Conservation (phyloP, 1,284 basidiomycete genomes). For the Phlebopus sp. region DNA sequence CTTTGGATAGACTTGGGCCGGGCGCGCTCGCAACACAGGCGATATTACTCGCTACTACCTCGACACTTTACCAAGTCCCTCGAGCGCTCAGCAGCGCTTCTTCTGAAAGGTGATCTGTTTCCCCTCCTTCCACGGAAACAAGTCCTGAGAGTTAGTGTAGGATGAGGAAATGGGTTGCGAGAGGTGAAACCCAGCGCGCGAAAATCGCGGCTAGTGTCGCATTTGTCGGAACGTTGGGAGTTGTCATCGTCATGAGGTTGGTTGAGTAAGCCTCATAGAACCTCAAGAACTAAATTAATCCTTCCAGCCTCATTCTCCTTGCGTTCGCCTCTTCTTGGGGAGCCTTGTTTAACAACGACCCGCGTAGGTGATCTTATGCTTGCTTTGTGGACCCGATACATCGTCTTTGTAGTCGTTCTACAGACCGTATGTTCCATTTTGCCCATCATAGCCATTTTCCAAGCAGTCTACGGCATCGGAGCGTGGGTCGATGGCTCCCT, state of each 20-base stretch:
- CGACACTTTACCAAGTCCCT: slow-evolving; percentile 24
- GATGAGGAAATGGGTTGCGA: slow-evolving; percentile 19
- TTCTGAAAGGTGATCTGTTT: slow-evolving; percentile 26
- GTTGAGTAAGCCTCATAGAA: not conserved
- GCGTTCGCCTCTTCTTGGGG: slow-evolving; percentile 21
- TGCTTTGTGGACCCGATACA: not conserved
- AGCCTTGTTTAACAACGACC: slow-evolving; percentile 24
- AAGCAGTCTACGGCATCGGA: slow-evolving; percentile 23
- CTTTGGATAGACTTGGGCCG: slow-evolving; percentile 20
- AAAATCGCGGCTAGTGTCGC: slow-evolving; percentile 22
- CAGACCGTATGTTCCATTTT: slow-evolving; percentile 17
- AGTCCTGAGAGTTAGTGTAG: slow-evolving; percentile 13
- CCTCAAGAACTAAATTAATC: not conserved
- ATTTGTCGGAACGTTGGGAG: slow-evolving; percentile 18
- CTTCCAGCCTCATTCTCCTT: slow-evolving; percentile 18
- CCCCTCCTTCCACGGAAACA: not conserved
- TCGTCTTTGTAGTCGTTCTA: slow-evolving; percentile 14
- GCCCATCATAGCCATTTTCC: slow-evolving; percentile 24
- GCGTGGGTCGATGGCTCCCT: slow-evolving; percentile 23
- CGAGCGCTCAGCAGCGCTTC: slow-evolving; percentile 18
- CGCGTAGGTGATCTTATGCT: slow-evolving; percentile 11
- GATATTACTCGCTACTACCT: slow-evolving; percentile 22
- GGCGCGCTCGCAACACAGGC: slow-evolving; percentile 29
- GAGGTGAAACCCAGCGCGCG: slow-evolving; percentile 21
- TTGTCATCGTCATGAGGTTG: slow-evolving; percentile 19